Evolutionary conservation across 2,329 filamentous ascomycete species (phyloP), one percentile per base, ranked within the genome.

Genomic region (Zopfia rhizophila): DNA sequence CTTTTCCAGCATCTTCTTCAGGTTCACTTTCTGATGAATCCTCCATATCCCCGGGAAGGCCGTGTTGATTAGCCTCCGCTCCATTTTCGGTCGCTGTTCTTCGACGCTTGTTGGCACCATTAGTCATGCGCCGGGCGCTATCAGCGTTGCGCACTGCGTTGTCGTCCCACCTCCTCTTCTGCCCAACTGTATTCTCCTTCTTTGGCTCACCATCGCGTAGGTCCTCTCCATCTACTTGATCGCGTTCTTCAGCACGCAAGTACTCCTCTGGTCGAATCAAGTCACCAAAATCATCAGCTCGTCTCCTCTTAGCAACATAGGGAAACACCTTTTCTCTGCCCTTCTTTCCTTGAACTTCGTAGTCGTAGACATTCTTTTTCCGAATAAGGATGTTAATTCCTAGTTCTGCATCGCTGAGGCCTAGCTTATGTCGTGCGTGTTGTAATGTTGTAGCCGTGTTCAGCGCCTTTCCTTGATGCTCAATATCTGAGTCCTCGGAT

Each of bases 91-190:
- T 65, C 5, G 63, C 61, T 22, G 55, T 59, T 45, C 64, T 83
- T 8, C 82, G 78, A 18, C 87, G 82, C 67, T 90, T 92, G 58
- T 79, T 83, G 17, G 74, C 62, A 8, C 78, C 78, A 30, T 75
- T 73, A 13, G 75, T 72, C 25, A 61, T 57, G 46, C 67, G 58
- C 23, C 70, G 73, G 32, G 70, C 57, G n/a, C 48, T 73, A 35
- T 69, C 73, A 21, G 64, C 66, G 36, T 62, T 65, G 27, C 69
- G 69, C 7, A 75, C 63, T 3, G 76, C 79, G 16, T 83, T 75
- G 49, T 95, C 91, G 56, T 93, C 90, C 91, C 93, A 97, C 71
- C 91, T 95, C 50, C 94, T 84, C 74, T 99, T 99, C 76, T 93
- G 92, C 13, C 93, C 94, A 14, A 96, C 81, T 8, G 72, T 63